These are phyloP conservation scores for Ceratocystis destructans DNA, from an alignment of 2,329 filamentous ascomycete species.

Conservation along the genomic window DNA sequence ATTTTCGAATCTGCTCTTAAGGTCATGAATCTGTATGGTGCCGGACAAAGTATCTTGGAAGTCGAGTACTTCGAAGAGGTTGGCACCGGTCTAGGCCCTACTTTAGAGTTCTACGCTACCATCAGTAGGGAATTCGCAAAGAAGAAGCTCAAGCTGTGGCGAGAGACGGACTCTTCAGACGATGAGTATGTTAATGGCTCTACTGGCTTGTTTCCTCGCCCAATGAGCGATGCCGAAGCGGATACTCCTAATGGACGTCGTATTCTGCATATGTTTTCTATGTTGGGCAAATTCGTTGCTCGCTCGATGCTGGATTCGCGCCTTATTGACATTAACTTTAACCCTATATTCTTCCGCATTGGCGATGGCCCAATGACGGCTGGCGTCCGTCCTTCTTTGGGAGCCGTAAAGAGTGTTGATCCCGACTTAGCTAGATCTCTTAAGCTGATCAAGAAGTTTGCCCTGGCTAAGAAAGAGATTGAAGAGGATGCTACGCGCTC, in stretches of 20 bases:
- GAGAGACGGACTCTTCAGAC: slow-evolving; percentile 66
- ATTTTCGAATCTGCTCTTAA: slow-evolving; percentile 95
- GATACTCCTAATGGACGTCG: slow-evolving; percentile 68
- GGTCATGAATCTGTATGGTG: slow-evolving; percentile 96
- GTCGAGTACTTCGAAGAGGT: slow-evolving; percentile 99
- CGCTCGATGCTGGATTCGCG: slow-evolving; percentile 96
- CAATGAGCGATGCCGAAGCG: slow-evolving; percentile 67
- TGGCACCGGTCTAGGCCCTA: slow-evolving; percentile 87
- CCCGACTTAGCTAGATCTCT: slow-evolving; percentile 73
- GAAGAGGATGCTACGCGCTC: slow-evolving; percentile 56
- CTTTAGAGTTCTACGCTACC: slow-evolving; percentile 93
- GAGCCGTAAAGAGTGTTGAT: slow-evolving; percentile 81
- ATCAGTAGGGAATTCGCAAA: slow-evolving; percentile 95
- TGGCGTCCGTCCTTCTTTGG: slow-evolving; percentile 66
- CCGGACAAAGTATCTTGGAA: slow-evolving; percentile 89
- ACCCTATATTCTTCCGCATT: slow-evolving; percentile 93
- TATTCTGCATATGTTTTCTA: slow-evolving; percentile 76
- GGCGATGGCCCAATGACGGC: slow-evolving; percentile 50
- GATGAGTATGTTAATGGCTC: slow-evolving; percentile 68
- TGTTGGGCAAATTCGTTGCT: slow-evolving; percentile 92
- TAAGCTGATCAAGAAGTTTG: slow-evolving; percentile 76
- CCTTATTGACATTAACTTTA: slow-evolving; percentile 96
- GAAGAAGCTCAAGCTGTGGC: slow-evolving; percentile 94
- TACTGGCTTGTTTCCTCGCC: slow-evolving; percentile 79
- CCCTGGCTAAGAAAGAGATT: slow-evolving; percentile 65